Evolutionary conservation across 1,284 basidiomycete genomes (phyloP).

Genomic region (Melampsora americana): DNA sequence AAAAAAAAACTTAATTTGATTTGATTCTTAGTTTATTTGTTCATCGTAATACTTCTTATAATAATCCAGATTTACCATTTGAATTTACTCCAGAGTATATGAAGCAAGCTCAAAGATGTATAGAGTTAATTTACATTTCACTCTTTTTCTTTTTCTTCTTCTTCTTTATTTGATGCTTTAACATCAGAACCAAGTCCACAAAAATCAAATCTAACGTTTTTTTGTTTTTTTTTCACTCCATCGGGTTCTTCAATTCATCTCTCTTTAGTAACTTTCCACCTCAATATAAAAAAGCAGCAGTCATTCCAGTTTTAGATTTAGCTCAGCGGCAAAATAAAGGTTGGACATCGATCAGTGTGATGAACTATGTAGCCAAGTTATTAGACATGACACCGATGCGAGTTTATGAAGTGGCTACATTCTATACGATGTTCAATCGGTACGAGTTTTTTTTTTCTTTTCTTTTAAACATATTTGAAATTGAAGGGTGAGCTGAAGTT

Average conservation of each 20-base stretch:
- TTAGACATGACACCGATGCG: constrained; percentile 97
- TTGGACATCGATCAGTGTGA: constrained; percentile 97
- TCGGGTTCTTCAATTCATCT: constrained; percentile 59
- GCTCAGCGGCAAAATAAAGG: constrained; percentile 97
- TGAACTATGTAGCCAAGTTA: constrained; percentile 80
- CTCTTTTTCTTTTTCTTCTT: not conserved
- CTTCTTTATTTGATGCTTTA: not conserved
- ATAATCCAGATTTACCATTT: constrained; percentile 66
- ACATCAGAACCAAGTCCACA: no score
- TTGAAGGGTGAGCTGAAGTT: not conserved
- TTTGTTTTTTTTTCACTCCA: not conserved
- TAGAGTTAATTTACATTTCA: constrained; percentile 15
- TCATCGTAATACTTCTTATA: constrained; percentile 40
- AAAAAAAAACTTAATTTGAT: no score
- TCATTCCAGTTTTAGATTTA: constrained; percentile 93
- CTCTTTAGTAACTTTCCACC: constrained; percentile 81
- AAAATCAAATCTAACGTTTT: not conserved
- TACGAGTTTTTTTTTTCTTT: not conserved
- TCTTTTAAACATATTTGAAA: not conserved
- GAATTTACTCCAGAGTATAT: constrained; percentile 76
- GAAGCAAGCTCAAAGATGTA: constrained; percentile 67
- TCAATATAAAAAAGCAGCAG: constrained; percentile 92
- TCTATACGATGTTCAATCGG: constrained; percentile 97
- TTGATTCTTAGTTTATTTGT: constrained; percentile 29
- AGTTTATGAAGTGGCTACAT: constrained; percentile 98